phyloP scores from a whole-genome alignment of 495 filamentous ascomycete species.

The Aspergillus leporis region DNA sequence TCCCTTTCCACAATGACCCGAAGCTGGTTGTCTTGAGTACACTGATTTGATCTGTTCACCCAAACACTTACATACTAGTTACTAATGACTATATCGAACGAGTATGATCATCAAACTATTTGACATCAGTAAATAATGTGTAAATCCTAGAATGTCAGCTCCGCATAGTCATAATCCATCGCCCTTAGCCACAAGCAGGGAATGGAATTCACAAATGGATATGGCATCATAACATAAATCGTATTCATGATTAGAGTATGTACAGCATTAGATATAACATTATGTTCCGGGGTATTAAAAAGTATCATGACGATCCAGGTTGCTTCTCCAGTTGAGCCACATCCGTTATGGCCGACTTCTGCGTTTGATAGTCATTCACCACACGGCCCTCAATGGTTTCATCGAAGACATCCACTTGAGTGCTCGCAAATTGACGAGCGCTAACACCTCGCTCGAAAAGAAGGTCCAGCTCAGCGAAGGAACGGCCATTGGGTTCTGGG shows the following conservation, averaged over 20 bases:
- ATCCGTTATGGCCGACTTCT: slow-evolving; percentile 31
- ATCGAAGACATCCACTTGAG: slow-evolving; percentile 66
- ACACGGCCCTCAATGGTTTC: slow-evolving; percentile 55
- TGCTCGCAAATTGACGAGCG: slow-evolving; percentile 67
- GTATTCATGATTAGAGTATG: slow-evolving; percentile 21
- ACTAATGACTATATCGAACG: background rate
- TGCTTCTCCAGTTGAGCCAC: slow-evolving; percentile 32
- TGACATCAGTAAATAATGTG: background rate
- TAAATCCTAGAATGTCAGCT: background rate
- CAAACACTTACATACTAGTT: background rate
- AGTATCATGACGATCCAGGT: slow-evolving; percentile 22
- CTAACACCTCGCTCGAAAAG: slow-evolving; percentile 66
- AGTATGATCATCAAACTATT: background rate
- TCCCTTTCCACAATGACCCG: background rate
- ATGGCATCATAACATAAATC: slow-evolving; percentile 15
- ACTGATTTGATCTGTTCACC: background rate
- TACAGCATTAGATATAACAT: slow-evolving; percentile 21
- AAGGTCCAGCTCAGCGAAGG: slow-evolving; percentile 73
- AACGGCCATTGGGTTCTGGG: slow-evolving; percentile 68
- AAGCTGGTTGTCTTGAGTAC: background rate
- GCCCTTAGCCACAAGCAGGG: background rate
- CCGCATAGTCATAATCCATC: background rate
- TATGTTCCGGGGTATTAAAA: slow-evolving; percentile 5
- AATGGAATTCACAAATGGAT: background rate
- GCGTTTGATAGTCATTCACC: slow-evolving; percentile 46